phyloP scores from a whole-genome alignment of 257 asterid species.

The Nicotiana tomentosiformis region DNA sequence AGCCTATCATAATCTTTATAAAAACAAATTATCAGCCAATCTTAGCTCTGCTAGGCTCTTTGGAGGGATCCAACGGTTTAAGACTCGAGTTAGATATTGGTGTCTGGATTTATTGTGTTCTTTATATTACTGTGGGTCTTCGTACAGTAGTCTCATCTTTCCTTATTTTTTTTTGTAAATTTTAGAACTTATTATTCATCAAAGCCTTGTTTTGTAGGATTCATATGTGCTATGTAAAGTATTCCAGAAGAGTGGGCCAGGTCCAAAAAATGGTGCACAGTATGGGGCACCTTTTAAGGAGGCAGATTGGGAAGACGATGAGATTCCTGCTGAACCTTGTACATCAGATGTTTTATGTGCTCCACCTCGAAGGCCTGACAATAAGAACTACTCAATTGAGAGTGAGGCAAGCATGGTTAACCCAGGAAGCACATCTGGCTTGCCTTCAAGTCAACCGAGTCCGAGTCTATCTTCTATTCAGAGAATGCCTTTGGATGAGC shows the following conservation, averaged over 20 bases:
- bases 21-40: not conserved
- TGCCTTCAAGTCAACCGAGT: constrained; percentile 4
- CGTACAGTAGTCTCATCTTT: not conserved
- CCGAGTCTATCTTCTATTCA: not conserved
- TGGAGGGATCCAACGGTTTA: not conserved
- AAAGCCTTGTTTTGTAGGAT: constrained; percentile 40
- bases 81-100: not conserved
- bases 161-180: not conserved
- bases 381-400: constrained; percentile 9
- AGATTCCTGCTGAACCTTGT: constrained; percentile 18
- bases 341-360: constrained; percentile 12
- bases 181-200: not conserved
- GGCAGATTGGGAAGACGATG: constrained; percentile 74
- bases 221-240: constrained; percentile 67
- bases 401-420: not conserved
- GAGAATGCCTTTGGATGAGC: not conserved
- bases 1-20: too few species aligned
- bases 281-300: constrained; percentile 89
- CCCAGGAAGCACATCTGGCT: constrained; percentile 8
- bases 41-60: not conserved
- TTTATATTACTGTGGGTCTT: not conserved
- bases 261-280: constrained; percentile 86
- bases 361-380: constrained; percentile 17
- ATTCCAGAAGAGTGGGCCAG: constrained; percentile 73
- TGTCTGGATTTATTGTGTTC: not conserved